Percentiles rank a stretch among this genome's conserved stretches.
These are phyloP conservation scores for Mycena crocata DNA, from an alignment of 768 basidiomycete species.

Conservation along the genomic window DNA sequence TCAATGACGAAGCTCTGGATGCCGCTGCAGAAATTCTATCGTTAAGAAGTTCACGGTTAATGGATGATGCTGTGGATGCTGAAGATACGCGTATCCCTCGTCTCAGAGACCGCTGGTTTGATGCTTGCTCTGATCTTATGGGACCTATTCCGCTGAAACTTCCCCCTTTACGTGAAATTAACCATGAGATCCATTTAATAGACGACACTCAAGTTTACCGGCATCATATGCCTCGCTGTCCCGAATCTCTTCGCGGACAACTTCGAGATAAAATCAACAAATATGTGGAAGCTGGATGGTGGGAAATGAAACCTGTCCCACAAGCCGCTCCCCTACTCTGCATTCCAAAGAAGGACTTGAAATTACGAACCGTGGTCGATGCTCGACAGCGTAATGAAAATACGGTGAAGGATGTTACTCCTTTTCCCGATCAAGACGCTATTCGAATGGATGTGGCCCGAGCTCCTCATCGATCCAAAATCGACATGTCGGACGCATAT, in stretches of 20 bases:
- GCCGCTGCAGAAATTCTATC: neutral
- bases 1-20: neutral
- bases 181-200: conserved; percentile 45
- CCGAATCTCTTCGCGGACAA: conserved; percentile 34
- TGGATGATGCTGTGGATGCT: too few species aligned
- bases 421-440: conserved; percentile 29
- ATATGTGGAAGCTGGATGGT: conserved; percentile 20
- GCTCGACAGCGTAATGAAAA: conserved; percentile 52
- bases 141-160: conserved; percentile 27
- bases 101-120: conserved; percentile 17
- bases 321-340: conserved; percentile 41
- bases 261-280: conserved; percentile 13
- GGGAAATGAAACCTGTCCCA: conserved; percentile 10
- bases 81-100: neutral
- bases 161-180: conserved; percentile 44
- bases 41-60: neutral
- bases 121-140: conserved; percentile 29
- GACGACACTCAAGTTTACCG: conserved; percentile 36
- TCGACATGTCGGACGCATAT: conserved; percentile 49
- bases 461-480: conserved; percentile 40
- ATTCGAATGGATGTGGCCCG: conserved; percentile 42
- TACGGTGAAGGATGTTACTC: conserved; percentile 52
- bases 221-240: conserved; percentile 39
- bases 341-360: conserved; percentile 39
- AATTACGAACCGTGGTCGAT: conserved; percentile 49